Evolutionary conservation across 2,329 filamentous ascomycete genomes (phyloP).

Genomic region (Arthrobotrys sinensis): DNA sequence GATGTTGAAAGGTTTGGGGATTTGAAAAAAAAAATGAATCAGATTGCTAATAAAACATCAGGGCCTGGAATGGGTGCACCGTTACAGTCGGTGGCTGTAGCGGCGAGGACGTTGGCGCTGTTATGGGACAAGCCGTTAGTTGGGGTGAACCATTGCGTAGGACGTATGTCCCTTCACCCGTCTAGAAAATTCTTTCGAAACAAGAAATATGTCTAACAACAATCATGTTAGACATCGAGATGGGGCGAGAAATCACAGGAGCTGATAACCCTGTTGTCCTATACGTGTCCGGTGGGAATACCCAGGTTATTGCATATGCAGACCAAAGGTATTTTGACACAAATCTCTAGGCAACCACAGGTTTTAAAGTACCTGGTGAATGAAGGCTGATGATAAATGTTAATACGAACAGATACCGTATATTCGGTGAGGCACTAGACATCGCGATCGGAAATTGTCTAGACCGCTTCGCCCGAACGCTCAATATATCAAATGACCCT

Average conservation of each 20-base stretch:
- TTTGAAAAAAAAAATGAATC: neutral
- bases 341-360: neutral
- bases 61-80: slow-evolving; percentile 96
- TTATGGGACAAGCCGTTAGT: slow-evolving; percentile 92
- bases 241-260: slow-evolving; percentile 93
- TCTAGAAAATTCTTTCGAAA: neutral
- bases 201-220: neutral
- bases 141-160: slow-evolving; percentile 97
- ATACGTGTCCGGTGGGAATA: slow-evolving; percentile 96
- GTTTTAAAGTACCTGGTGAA: neutral
- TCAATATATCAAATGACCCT: slow-evolving; percentile 93
- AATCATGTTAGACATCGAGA: slow-evolving; percentile 82
- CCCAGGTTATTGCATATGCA: slow-evolving; percentile 97
- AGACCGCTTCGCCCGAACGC: slow-evolving; percentile 91
- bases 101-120: slow-evolving; percentile 83
- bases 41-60: slow-evolving; percentile 37
- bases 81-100: slow-evolving; percentile 86
- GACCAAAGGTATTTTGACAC: slow-evolving; percentile 77
- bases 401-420: slow-evolving; percentile 76
- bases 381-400: neutral
- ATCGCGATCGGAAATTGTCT: slow-evolving; percentile 98
- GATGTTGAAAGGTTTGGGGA: neutral
- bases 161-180: slow-evolving; percentile 72
- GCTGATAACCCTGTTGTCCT: slow-evolving; percentile 93
- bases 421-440: slow-evolving; percentile 97